phyloP scores from a whole-genome alignment of 306 rosid species.

The Purshia tridentata region DNA sequence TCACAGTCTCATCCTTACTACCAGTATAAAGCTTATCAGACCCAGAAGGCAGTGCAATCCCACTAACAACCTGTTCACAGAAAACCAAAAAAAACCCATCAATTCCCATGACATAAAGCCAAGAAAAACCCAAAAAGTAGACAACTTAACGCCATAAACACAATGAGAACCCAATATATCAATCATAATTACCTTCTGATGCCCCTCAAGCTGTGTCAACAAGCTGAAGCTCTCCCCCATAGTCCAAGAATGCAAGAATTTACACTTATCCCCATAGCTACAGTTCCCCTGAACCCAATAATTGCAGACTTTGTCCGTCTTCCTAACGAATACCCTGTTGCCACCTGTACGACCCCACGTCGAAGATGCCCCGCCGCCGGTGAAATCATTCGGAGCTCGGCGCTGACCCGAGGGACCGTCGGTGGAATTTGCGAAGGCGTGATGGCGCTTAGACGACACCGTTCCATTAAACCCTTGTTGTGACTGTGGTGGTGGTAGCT shows the following conservation, averaged over 20 bases:
- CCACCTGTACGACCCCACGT: constrained; percentile 67
- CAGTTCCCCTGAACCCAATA: constrained; percentile 84
- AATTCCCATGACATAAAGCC: constrained; percentile 7
- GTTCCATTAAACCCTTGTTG: constrained; percentile 43
- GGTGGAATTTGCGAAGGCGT: constrained; percentile 35
- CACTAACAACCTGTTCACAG: constrained; percentile 69
- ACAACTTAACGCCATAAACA: not conserved
- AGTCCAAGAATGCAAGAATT: constrained; percentile 81
- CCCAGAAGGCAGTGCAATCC: constrained; percentile 85
- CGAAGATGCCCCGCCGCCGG: constrained; percentile 31
- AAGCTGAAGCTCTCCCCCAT: constrained; percentile 75
- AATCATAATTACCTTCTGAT: constrained; percentile 53
- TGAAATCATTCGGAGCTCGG: constrained; percentile 43
- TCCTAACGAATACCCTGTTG: constrained; percentile 48
- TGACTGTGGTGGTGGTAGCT: constrained; percentile 37
- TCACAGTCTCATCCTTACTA: constrained; percentile 77
- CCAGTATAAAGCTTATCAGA: constrained; percentile 95
- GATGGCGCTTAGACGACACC: constrained; percentile 55
- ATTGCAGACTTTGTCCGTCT: constrained; percentile 64
- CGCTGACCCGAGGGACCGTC: constrained; percentile 59
- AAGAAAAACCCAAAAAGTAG: constrained; percentile 3
- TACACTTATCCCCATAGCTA: constrained; percentile 70
- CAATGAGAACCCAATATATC: not conserved
- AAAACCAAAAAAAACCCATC: constrained; percentile 23
- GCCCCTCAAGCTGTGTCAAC: constrained; percentile 88